Base-by-base conservation (phyloP, 176 grass and related monocot species). In the Coix lacrymajobi region DNA sequence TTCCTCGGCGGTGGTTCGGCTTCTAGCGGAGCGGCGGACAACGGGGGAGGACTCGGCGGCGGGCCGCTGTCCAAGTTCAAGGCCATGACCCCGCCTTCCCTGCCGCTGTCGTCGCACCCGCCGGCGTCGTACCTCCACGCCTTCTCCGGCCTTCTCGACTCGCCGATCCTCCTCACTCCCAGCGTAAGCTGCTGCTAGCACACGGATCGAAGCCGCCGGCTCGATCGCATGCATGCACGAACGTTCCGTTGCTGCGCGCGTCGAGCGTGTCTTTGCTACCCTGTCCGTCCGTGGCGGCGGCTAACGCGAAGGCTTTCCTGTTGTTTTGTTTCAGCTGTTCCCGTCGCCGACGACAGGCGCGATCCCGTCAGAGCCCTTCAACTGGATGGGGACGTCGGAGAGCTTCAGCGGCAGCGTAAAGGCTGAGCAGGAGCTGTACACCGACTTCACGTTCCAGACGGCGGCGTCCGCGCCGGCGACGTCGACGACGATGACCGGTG, bases 261-360 rank as follows among this genome's bases (percentile, higher is more conserved):
- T 52, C 48, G 48, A 22, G 51, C 20, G 10, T n/a, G 20, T 56
- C 8, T 60, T 11, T 25, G 56, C 22, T 11, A 0, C 22, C 22
- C 54, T 9, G 54, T 57, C 24, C 10, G 49, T 33, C 33, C 33
- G 33, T 60, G 60, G n/a, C n/a, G n/a, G n/a, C 32, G 31, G 22
- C 76, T 73, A 51, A 79, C 71, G 49, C 58, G 11, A 28, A 54
- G 14, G 20, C 25, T 30, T 12, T 12, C 26, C 22, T 8, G 31
- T 46, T 81, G 75, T 72, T 29, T 46, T 81, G 75, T 72, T 29
- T 80, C 82, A 97, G 94, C 26, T 97, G 1, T 88, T 97, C 45
- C 78, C 90, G 32, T 97, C 95, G 76, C 95, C 92, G 65, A 94
- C 95, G 16, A 91, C 90, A 3, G 92, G 90, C 41, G 64, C 92